phyloP scores from a whole-genome alignment of 2,329 filamentous ascomycete species.

The Claviceps lovelessii region DNA sequence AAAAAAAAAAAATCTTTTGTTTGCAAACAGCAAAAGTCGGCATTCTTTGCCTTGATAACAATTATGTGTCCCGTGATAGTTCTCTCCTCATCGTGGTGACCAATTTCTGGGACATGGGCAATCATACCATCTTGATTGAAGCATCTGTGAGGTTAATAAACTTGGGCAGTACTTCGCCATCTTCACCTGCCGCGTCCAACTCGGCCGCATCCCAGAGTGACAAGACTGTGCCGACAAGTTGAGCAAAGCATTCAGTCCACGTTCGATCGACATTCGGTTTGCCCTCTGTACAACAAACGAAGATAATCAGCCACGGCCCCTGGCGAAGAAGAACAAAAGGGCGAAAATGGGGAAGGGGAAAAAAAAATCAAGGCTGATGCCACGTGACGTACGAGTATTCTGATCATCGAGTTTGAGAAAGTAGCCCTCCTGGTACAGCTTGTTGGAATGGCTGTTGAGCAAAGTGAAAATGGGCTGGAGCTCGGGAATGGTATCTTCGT shows the following conservation, averaged over 20 bases:
- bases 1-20: no score
- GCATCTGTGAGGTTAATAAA: conserved; percentile 97
- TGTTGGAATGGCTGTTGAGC: conserved; percentile 89
- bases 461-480: conserved; percentile 87
- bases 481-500: conserved; percentile 77
- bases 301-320: conserved; percentile 1
- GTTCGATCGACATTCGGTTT: conserved; percentile 71
- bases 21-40: background rate
- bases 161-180: conserved; percentile 73
- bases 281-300: conserved; percentile 47
- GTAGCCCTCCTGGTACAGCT: conserved; percentile 94
- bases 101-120: background rate
- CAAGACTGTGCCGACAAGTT: conserved; percentile 85
- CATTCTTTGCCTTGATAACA: background rate
- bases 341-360: background rate
- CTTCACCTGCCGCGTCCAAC: conserved; percentile 71
- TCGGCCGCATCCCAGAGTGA: conserved; percentile 93
- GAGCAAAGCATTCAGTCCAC: conserved; percentile 95
- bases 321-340: background rate
- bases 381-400: conserved; percentile 58
- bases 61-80: background rate
- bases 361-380: background rate
- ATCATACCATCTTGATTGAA: conserved; percentile 84
- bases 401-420: conserved; percentile 94
- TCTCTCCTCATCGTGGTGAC: background rate